phyloP scores from a whole-genome alignment of 108 stramenopile species.

The Stephanodiscus minutulus region DNA sequence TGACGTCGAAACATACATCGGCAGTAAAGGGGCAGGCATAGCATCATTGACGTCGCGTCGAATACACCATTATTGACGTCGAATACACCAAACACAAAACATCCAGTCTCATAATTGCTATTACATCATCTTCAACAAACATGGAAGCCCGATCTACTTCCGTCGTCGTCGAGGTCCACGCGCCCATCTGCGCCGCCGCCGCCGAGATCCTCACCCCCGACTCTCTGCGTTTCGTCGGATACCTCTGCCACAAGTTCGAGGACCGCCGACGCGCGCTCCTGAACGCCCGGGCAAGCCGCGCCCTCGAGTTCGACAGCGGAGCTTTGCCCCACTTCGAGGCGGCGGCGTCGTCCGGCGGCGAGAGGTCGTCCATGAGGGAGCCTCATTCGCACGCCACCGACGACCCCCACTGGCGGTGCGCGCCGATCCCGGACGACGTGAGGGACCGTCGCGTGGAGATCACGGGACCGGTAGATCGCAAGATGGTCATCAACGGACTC shows the following conservation, averaged over 20 bases:
- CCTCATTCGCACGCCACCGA: constrained; percentile 56
- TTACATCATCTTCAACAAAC: constrained; percentile 35
- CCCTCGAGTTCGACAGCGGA: constrained; percentile 79
- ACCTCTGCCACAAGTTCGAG: constrained; percentile 74
- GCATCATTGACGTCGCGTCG: not conserved
- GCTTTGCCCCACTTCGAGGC: constrained; percentile 72
- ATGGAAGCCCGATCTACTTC: constrained; percentile 72
- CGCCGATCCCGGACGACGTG: constrained; percentile 80
- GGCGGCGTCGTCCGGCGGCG: constrained; percentile 31
- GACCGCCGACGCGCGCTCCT: constrained; percentile 71
- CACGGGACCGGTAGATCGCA: constrained; percentile 78
- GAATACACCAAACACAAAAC: not conserved
- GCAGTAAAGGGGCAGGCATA: no score
- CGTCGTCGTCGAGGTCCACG: constrained; percentile 70
- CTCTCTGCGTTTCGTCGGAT: constrained; percentile 80
- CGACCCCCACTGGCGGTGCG: constrained; percentile 85
- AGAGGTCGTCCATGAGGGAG: constrained; percentile 39
- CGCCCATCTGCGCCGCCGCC: constrained; percentile 69
- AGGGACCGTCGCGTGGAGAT: constrained; percentile 91
- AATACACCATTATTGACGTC: not conserved
- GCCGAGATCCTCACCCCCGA: constrained; percentile 76
- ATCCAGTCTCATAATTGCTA: not conserved
- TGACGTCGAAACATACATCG: not conserved
- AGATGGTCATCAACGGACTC: constrained; percentile 96
- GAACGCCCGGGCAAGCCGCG: constrained; percentile 51